Conservation (phyloP, 2,329 filamentous ascomycete species). For the Calycina herbarum region DNA sequence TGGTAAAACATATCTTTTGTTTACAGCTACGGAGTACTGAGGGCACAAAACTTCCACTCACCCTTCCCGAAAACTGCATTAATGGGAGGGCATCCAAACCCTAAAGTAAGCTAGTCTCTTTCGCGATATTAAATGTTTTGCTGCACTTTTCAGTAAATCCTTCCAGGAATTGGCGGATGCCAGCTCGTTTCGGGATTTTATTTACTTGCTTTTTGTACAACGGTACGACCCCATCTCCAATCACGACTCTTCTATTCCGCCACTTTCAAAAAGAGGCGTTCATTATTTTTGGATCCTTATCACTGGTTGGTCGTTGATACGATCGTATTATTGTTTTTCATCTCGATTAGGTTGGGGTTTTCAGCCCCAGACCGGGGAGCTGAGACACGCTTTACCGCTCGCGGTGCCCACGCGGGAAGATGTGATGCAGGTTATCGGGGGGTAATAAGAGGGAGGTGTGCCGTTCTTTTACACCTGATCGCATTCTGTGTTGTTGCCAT, state of each 20-base stretch:
- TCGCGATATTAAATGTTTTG: too few species aligned
- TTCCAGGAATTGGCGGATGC: too few species aligned
- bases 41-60: too few species aligned
- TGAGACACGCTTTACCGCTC: background rate
- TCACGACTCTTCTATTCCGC: background rate
- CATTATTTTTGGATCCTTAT: background rate
- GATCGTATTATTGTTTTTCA: background rate
- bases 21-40: too few species aligned
- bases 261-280: background rate
- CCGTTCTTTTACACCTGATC: background rate
- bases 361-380: background rate
- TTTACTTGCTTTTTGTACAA: background rate
- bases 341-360: background rate
- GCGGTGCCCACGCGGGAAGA: background rate
- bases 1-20: too few species aligned
- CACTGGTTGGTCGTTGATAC: background rate
- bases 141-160: too few species aligned
- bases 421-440: background rate
- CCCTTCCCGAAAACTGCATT: too few species aligned
- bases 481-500: background rate
- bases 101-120: too few species aligned
- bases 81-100: too few species aligned
- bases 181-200: background rate
- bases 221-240: background rate
- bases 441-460: background rate